Base-by-base conservation (phyloP, 352 stramenopile genomes). In the Phytophthora kernoviae region DNA sequence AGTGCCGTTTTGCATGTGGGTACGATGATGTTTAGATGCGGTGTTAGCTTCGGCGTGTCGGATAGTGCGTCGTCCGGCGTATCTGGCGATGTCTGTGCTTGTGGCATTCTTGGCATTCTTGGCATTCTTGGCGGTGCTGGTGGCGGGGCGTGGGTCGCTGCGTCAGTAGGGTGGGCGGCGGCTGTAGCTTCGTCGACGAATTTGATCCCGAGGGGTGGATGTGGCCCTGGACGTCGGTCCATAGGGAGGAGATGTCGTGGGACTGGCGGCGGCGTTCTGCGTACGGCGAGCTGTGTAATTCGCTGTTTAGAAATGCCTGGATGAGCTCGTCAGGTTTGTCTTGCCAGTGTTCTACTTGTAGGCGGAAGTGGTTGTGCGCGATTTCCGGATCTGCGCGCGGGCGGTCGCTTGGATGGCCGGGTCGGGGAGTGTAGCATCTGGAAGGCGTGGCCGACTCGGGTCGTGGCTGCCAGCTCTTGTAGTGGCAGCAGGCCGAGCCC, bases 1-100 rank as follows among this genome's bases (percentile, higher is more conserved):
- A 65, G 40, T 34, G 24, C 48, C 33, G n/a, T n/a, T n/a, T n/a
- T n/a, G n/a, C n/a, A n/a, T 43, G 12, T 5, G 11, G 17, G 32
- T 67, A 51, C 27, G 60, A 39, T 12, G 58, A n/a, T n/a, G n/a
- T n/a, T n/a, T n/a, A n/a, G n/a, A n/a, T n/a, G 58, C 51, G 55
- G 36, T 43, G 50, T 46, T 48, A 67, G 45, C 26, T 50, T 20
- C 20, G 60, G 42, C 34, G 26, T 41, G 4, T 12, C 17, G 32
- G 32, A 17, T 8, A 10, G 9, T 10, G 22, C 18, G 11, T 22
- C n/a, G n/a, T n/a, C n/a, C n/a, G n/a, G n/a, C n/a, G n/a, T n/a
- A n/a, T n/a, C n/a, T n/a, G n/a, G n/a, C n/a, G n/a, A n/a, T n/a
- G n/a, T n/a, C n/a, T n/a, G n/a, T n/a, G n/a, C n/a, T n/a, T n/a